Base-by-base conservation (phyloP, 2,329 filamentous ascomycete genomes). In the Aspergillus brasiliensis region DNA sequence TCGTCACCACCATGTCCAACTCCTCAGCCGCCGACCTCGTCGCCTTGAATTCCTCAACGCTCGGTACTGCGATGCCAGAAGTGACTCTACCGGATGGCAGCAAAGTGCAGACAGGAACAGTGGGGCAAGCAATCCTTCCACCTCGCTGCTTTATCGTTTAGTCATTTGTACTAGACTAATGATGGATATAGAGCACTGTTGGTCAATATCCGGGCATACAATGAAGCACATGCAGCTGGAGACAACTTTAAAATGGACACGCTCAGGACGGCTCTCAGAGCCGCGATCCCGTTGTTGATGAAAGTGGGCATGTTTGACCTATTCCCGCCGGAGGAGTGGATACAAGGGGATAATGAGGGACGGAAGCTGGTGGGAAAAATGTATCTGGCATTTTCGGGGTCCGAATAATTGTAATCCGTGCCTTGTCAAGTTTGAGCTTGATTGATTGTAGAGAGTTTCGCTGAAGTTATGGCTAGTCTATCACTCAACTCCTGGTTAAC, bases 31-130 rank as follows among this genome's bases (percentile, higher is more conserved):
- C 49, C 1, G 11, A 38, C 17, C 49, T 52, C 13, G 31, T 38
- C 15, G 28, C 49, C 1, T 19, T 52, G 10, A 52, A 52, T 7
- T 52, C 49, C 17, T 52, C 28, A 34, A 52, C 49, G 19, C 34
- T 52, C 11, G 49, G 49, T 0, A 52, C 49, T 13, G 28, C 19
- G n/a, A 52, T 52, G 49, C 49, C 49, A 13, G 49, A 52, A 38
- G 49, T 52, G 28, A 52, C 28, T 25, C 27, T 52, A 38, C 49
- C 49, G n/a, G 49, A 52, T 52, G 49, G 49, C 49, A 52, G 28
- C 31, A 52, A 38, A 52, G 31, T 52, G 34, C 49, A 52, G 49
- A 52, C 49, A 15, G 49, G 49, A 11, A 52, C 49, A 52, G 49
- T 52, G 7, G 49, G 49, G 49, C 23, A 23, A 52, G 49, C 8